Conservation (phyloP, 163 green algal genomes). For the Scenedesmus sp. region DNA sequence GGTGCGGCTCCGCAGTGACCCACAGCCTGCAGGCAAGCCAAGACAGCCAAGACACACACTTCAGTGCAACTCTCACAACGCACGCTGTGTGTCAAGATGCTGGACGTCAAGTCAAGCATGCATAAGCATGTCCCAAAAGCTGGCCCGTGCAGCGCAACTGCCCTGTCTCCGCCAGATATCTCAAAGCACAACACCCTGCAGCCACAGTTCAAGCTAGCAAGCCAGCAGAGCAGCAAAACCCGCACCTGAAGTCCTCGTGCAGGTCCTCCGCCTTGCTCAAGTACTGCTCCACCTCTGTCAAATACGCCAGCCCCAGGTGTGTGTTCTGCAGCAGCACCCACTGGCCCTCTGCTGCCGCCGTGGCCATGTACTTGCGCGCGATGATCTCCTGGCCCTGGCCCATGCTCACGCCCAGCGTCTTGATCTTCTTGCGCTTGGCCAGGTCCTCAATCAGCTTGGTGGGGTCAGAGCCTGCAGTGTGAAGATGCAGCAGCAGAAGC, state of each 20-base stretch:
- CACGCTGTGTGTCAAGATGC: not conserved
- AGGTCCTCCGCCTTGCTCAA: conserved; percentile 84
- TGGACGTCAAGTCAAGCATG: not conserved
- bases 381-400: conserved; percentile 90
- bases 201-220: not conserved
- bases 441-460: conserved; percentile 96
- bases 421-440: conserved; percentile 94
- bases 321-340: conserved; percentile 99
- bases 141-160: too few species aligned
- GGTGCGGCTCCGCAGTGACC: conserved; percentile 95
- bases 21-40: conserved; percentile 77
- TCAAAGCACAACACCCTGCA: not conserved
- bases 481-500: not conserved
- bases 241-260: conserved; percentile 66
- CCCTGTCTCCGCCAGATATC: too few species aligned
- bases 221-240: not conserved
- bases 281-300: conserved; percentile 90
- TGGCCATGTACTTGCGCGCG: conserved; percentile 90
- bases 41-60: not conserved
- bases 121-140: not conserved
- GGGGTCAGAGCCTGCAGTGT: conserved; percentile 81
- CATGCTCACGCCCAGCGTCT: conserved; percentile 93
- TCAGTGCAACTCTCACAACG: not conserved
- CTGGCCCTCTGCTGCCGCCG: conserved; percentile 86
- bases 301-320: conserved; percentile 92